Evolutionary conservation across 1,139 yeast genomes (phyloP).

Genomic region (Candida labiduridarum): DNA sequence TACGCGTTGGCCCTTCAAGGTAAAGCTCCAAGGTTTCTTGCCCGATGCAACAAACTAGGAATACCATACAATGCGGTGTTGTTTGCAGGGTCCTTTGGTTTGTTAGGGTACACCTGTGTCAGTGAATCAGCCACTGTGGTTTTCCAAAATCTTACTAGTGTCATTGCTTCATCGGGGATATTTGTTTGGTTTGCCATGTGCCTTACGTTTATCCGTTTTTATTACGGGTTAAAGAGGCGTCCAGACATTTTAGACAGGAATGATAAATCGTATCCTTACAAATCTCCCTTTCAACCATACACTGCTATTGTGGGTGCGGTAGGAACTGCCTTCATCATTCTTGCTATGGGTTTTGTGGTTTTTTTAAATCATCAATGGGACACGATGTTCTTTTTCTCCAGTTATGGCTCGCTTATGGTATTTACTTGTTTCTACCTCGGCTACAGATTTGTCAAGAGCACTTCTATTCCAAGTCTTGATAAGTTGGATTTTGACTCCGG

Average conservation of each 20-base stretch:
- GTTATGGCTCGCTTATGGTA: slow-evolving; percentile 65
- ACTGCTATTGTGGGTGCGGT: slow-evolving; percentile 68
- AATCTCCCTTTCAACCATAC: slow-evolving; percentile 78
- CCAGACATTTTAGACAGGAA: slow-evolving; percentile 67
- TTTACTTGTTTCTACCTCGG: slow-evolving; percentile 56
- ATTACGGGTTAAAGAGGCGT: slow-evolving; percentile 63
- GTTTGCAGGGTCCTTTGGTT: slow-evolving; percentile 60
- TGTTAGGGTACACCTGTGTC: slow-evolving; percentile 62
- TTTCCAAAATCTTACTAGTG: slow-evolving; percentile 63
- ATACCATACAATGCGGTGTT: slow-evolving; percentile 75
- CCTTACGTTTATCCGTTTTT: slow-evolving; percentile 69
- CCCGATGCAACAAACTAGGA: slow-evolving; percentile 63
- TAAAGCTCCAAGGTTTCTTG: slow-evolving; percentile 64
- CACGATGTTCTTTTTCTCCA: slow-evolving; percentile 62
- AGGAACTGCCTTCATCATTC: slow-evolving; percentile 55
- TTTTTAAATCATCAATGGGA: slow-evolving; percentile 66
- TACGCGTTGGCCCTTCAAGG: slow-evolving; percentile 74
- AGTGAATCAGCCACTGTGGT: slow-evolving; percentile 62
- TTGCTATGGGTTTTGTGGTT: slow-evolving; percentile 72
- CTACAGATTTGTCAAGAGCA: slow-evolving; percentile 57
- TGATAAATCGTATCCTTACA: slow-evolving; percentile 72
- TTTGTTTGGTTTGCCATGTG: slow-evolving; percentile 86
- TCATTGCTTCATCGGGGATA: slow-evolving; percentile 71
- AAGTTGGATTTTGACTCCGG: slow-evolving; percentile 79
- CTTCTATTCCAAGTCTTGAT: slow-evolving; percentile 61